Evolutionary conservation across 2,329 filamentous ascomycete species (phyloP), one percentile per base, ranked within the genome.

Genomic region (Pestalotiopsis fici): DNA sequence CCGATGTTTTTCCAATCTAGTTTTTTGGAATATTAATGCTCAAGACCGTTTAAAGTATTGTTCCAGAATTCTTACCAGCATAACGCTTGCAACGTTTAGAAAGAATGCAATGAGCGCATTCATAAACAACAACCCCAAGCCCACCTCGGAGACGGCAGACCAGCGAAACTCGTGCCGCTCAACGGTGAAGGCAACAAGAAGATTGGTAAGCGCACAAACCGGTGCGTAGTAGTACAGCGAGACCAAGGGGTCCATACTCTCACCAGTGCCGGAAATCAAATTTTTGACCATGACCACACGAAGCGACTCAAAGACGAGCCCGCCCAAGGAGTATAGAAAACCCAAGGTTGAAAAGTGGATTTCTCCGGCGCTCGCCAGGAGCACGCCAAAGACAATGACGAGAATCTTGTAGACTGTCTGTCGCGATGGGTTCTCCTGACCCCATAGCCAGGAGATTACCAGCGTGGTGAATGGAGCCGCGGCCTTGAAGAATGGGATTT

Each of bases 191-290:
- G 71, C 70, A 39, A 93, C 88, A 47, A 91, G 73, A 66, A 91
- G 83, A 81, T 97, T 97, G 90, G 94, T 94, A 74, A 91, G 80
- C 61, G 93, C 92, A 80, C 93, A 97, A 61, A 94, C 90, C 4
- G 93, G 93, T 0, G 93, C 94, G 77, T 93, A 97, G 84, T 97
- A 97, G 86, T 97, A 97, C 25, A 97, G 87, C 37, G 92, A 93
- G 69, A 96, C 93, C 43, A 97, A 86, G 43, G 93, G 93, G 76
- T 96, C 93, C 93, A 97, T 96, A 84, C 93, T 93, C 82, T 92
- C 79, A 57, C 94, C 92, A 63, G 91, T 87, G 39, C 87, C 90
- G 76, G 90, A 93, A 64, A 97, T 88, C 73, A 97, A 85, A 68
- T 91, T 89, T 82, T 97, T 91, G 67, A 96, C 93, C 92, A 97